Evolutionary conservation across 2,329 filamentous ascomycete species (phyloP).

Genomic region (Apiospora arundinis): DNA sequence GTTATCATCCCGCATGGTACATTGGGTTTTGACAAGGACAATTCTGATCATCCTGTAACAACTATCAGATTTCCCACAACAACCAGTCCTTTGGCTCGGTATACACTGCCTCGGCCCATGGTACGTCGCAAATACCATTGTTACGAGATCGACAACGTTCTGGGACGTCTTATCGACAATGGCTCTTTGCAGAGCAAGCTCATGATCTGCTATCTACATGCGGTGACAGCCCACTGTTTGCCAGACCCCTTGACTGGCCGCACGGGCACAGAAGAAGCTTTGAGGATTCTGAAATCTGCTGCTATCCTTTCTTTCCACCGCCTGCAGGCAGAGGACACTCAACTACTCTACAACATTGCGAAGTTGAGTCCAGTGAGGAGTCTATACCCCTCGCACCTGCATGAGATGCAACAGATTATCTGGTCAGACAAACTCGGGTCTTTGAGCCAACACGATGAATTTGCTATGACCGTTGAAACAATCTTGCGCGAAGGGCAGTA

Average conservation of each 20-base stretch:
- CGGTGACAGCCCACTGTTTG: slow-evolving; percentile 57
- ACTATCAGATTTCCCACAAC: not conserved
- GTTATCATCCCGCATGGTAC: slow-evolving; percentile 48
- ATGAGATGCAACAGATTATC: slow-evolving; percentile 53
- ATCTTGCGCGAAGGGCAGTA: slow-evolving; percentile 44
- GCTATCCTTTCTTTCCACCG: slow-evolving; percentile 53
- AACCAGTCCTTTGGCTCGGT: not conserved
- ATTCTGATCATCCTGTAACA: slow-evolving; percentile 2
- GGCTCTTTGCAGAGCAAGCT: slow-evolving; percentile 59
- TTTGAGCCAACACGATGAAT: slow-evolving; percentile 52
- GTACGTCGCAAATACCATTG: slow-evolving; percentile 38
- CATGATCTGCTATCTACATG: slow-evolving; percentile 58
- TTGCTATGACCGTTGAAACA: slow-evolving; percentile 41
- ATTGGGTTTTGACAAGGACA: slow-evolving; percentile 26
- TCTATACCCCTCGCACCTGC: slow-evolving; percentile 51
- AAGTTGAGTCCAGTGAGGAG: slow-evolving; percentile 47
- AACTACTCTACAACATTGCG: slow-evolving; percentile 46
- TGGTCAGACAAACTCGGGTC: slow-evolving; percentile 50
- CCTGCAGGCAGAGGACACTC: slow-evolving; percentile 44
- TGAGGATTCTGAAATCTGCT: slow-evolving; percentile 55
- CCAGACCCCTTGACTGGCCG: slow-evolving; percentile 53
- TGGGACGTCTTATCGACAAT: slow-evolving; percentile 58
- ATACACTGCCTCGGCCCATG: slow-evolving; percentile 4
- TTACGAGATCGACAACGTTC: slow-evolving; percentile 55
- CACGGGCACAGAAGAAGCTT: slow-evolving; percentile 62